These are phyloP conservation scores for Evansstolkia leycettana DNA, from an alignment of 495 filamentous ascomycete species.

Conservation along the genomic window DNA sequence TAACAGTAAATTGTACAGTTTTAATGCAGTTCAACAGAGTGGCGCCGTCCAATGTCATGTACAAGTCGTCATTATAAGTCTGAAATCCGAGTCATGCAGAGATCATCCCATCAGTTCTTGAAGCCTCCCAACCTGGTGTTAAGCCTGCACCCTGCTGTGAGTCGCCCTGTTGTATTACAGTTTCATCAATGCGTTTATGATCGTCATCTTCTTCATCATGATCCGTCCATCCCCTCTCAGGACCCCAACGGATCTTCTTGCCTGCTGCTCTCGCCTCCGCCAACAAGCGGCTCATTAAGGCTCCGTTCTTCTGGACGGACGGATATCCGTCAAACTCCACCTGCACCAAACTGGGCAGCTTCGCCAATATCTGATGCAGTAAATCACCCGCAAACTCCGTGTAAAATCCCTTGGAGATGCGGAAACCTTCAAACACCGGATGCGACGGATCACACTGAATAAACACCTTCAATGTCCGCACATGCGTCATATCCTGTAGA, in stretches of 20 bases:
- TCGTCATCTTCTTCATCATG: constrained; percentile 17
- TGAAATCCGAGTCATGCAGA: too few relatives aligned
- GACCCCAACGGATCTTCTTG: constrained; percentile 55
- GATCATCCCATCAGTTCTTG: too few relatives aligned
- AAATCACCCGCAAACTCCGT: constrained; percentile 55
- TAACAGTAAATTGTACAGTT: too few relatives aligned
- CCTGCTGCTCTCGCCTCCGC: constrained; percentile 35
- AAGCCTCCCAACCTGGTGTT: not conserved
- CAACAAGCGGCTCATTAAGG: constrained; percentile 57
- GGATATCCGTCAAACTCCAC: constrained; percentile 69
- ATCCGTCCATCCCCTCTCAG: constrained; percentile 50
- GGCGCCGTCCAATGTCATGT: too few relatives aligned
- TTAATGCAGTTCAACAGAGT: too few relatives aligned
- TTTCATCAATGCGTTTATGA: not conserved
- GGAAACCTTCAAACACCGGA: constrained; percentile 60
- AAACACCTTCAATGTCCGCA: constrained; percentile 58
- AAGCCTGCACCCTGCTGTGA: not conserved
- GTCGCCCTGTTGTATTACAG: not conserved
- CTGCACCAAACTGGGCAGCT: constrained; percentile 44
- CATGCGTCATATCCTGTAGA: constrained; percentile 46
- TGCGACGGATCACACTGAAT: constrained; percentile 70
- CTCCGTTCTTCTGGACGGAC: constrained; percentile 54
- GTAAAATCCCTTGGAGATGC: constrained; percentile 56
- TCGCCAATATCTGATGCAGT: constrained; percentile 42
- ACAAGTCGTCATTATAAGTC: too few relatives aligned